Evolutionary conservation across 768 basidiomycete genomes (phyloP).

Genomic region (Leccinum variicolor): DNA sequence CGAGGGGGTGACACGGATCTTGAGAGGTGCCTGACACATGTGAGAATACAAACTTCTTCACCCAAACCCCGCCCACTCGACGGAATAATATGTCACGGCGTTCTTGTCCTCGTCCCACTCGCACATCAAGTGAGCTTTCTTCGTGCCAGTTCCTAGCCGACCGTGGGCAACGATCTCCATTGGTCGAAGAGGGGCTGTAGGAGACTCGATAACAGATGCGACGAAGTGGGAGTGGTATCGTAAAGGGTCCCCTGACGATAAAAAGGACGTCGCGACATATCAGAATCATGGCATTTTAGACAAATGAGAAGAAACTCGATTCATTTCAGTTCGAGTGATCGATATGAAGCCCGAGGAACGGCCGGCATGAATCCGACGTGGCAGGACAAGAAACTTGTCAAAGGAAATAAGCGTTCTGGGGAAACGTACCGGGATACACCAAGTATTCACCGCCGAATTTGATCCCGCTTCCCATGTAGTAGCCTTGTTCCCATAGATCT

Average conservation of each 20-base stretch:
- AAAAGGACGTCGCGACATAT: conserved; percentile 1
- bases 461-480: conserved; percentile 86
- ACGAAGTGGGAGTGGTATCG: conserved; percentile 97
- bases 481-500: conserved; percentile 78
- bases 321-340: neutral
- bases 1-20: neutral
- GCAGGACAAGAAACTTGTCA: neutral
- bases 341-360: neutral
- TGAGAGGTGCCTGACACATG: neutral
- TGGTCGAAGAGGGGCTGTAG: conserved; percentile 58
- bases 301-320: neutral
- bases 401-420: neutral
- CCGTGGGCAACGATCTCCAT: conserved; percentile 97
- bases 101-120: conserved; percentile 76
- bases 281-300: neutral
- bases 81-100: conserved; percentile 68
- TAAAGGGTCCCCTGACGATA: conserved; percentile 75
- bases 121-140: conserved; percentile 91
- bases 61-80: conserved; percentile 93
- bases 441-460: conserved; percentile 96
- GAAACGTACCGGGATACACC: conserved; percentile 83
- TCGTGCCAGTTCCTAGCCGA: conserved; percentile 92
- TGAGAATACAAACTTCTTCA: conserved; percentile 7
- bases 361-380: neutral
- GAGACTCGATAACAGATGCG: conserved; percentile 73